A percentile compares a stretch with the other conserved stretches of the same genome.
phyloP scores from a whole-genome alignment of 129 eudicot genomes.

The Smallanthus sonchifolius region DNA sequence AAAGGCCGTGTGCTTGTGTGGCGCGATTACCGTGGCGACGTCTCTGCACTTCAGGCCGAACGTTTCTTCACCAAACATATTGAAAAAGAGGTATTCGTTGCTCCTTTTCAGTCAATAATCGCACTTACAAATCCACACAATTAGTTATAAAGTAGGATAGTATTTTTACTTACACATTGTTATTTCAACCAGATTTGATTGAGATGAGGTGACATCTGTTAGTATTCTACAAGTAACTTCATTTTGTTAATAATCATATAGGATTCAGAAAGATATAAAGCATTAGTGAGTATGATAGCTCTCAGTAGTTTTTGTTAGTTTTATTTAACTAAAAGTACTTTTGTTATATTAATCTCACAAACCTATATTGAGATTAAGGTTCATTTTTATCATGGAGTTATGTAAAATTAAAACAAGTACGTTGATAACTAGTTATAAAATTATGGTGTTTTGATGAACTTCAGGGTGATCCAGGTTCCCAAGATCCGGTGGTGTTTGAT shows the following conservation, averaged over 20 bases:
- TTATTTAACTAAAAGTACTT: neutral
- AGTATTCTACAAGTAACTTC: neutral
- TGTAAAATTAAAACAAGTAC: neutral
- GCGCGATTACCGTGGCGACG: conserved; percentile 97
- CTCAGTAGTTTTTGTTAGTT: no score
- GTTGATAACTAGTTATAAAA: neutral
- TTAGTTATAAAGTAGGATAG: no score
- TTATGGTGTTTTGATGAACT: conserved; percentile 6
- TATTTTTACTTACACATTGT: neutral
- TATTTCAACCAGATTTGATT: neutral
- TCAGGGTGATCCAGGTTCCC: conserved; percentile 72
- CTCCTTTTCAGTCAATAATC: no score
- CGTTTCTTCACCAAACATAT: conserved; percentile 72
- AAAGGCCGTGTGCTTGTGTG: conserved; percentile 90
- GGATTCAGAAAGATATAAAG: neutral
- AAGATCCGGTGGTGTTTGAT: conserved; percentile 80
- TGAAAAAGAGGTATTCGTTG: conserved; percentile 52
- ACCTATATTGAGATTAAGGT: neutral
- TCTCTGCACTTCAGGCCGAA: conserved; percentile 76
- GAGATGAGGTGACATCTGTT: no score
- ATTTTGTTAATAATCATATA: neutral
- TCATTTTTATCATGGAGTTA: neutral
- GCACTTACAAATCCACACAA: no score
- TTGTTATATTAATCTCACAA: neutral
- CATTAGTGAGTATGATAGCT: neutral